phyloP scores from a whole-genome alignment of 805 yeast genomes.

The Peterozyma toletana region DNA sequence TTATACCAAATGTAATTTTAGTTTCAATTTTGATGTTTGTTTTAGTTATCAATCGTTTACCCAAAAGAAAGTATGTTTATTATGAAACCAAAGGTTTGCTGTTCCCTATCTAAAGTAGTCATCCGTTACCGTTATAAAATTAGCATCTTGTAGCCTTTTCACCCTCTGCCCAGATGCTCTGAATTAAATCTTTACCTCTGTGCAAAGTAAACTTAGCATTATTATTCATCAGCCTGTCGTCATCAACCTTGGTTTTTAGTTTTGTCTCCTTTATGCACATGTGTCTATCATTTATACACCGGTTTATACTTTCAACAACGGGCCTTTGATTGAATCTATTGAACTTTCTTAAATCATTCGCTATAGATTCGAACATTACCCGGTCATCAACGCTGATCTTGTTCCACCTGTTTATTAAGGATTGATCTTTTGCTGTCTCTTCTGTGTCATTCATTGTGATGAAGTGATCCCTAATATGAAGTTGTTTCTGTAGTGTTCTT shows the following conservation, averaged over 20 bases:
- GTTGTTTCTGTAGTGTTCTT: conserved; percentile 21
- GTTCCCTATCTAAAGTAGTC: too few species aligned
- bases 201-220: not conserved
- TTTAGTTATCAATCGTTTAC: too few species aligned
- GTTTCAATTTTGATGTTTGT: too few species aligned
- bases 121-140: too few species aligned
- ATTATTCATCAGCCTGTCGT: not conserved
- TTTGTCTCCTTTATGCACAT: not conserved
- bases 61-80: too few species aligned
- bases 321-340: conserved; percentile 19
- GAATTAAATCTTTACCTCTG: not conserved
- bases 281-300: not conserved
- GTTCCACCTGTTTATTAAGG: conserved; percentile 12
- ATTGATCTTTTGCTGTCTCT: conserved; percentile 4
- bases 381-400: conserved; percentile 17
- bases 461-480: conserved; percentile 14
- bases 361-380: conserved; percentile 19
- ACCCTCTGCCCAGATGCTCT: too few species aligned
- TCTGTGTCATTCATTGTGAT: conserved; percentile 1
- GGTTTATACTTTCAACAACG: conserved; percentile 12
- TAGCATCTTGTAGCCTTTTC: too few species aligned
- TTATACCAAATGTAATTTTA: too few species aligned
- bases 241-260: not conserved
- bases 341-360: conserved; percentile 20
- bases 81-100: too few species aligned